Conservation (phyloP, 176 grass and related monocot species). For the Secale cereale region DNA sequence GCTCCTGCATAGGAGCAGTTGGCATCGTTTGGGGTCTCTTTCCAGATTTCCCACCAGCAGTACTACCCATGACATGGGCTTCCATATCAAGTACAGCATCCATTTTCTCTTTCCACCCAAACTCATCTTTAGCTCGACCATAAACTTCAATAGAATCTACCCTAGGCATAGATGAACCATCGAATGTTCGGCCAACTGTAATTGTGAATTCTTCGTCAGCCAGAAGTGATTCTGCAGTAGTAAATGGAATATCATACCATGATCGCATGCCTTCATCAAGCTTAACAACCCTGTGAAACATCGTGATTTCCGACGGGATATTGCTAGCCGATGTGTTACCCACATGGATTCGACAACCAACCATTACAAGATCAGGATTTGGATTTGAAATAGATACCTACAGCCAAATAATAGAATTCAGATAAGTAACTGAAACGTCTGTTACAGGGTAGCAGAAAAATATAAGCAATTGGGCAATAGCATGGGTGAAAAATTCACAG, state of each 20-base stretch:
- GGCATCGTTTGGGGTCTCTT: slow-evolving; percentile 45
- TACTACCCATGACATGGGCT: slow-evolving; percentile 47
- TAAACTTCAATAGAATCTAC: slow-evolving; percentile 93
- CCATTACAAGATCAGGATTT: slow-evolving; percentile 89
- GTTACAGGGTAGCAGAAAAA: slow-evolving; percentile 7
- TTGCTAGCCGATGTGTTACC: slow-evolving; percentile 81
- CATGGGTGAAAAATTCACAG: slow-evolving; percentile 14
- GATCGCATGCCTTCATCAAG: slow-evolving; percentile 85
- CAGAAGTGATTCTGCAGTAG: slow-evolving; percentile 83
- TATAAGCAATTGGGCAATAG: slow-evolving; percentile 6
- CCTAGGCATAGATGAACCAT: slow-evolving; percentile 67
- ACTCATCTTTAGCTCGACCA: slow-evolving; percentile 90
- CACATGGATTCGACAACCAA: slow-evolving; percentile 93
- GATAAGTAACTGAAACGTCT: slow-evolving; percentile 23
- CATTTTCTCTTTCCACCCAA: slow-evolving; percentile 99
- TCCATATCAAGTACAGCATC: slow-evolving; percentile 91
- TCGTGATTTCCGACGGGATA: slow-evolving; percentile 80
- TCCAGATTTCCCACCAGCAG: slow-evolving; percentile 38
- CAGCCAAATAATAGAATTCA: slow-evolving; percentile 34
- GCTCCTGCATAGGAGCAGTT: slow-evolving; percentile 76
- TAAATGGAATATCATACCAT: slow-evolving; percentile 97
- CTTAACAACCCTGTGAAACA: slow-evolving; percentile 88
- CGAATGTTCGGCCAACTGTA: slow-evolving; percentile 66
- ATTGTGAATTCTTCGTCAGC: slow-evolving; percentile 94
- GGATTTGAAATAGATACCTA: slow-evolving; percentile 82